Evolutionary conservation across 257 asterid species (phyloP), one percentile per base, ranked within the genome.

Genomic region (Nicotiana noctiflora): DNA sequence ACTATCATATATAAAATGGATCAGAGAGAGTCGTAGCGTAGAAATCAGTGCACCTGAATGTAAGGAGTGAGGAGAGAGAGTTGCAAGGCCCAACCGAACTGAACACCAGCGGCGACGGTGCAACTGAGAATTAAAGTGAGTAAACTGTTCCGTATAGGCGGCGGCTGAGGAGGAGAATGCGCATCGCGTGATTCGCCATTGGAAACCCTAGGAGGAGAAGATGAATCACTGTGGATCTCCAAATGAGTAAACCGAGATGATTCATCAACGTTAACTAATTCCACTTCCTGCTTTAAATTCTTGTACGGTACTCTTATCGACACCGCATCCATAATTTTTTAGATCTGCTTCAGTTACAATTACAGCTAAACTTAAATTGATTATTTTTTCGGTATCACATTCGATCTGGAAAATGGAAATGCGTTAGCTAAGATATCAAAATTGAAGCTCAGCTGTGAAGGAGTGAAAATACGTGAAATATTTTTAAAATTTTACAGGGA

Each of bases 71-170:
- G 98, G 72, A 96, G 98, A 23, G 98, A 94, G 32, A 94, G 91
- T 89, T 96, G 99, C 87, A 96, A 89, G 57, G 99, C 99, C 98
- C 99, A 96, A 9, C 99, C 99, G 79, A 96, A 96, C 80, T 96
- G 99, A 18, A 96, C 99, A 21, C 99, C 99, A 8, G 99, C 99
- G 34, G 99, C 99, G 86, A 96, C 93, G 84, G 97, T 87, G 85
- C 99, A 94, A 77, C 97, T 91, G 75, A 94, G 94, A 77, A 93
- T 90, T 89, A 96, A 81, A 82, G 91, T 88, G 60, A 83, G 10
- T 60, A 96, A 84, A 86, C 94, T 88, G 84, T 89, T 88, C 3
- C 85, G 82, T 82, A 79, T 61, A 81, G 77, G 90, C 84, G 88
- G 90, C 78, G 55, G 81, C 79, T 32, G 80, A 60, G 55, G 75